Evolutionary conservation across 768 basidiomycete genomes (phyloP).

Genomic region (Imleria badia): DNA sequence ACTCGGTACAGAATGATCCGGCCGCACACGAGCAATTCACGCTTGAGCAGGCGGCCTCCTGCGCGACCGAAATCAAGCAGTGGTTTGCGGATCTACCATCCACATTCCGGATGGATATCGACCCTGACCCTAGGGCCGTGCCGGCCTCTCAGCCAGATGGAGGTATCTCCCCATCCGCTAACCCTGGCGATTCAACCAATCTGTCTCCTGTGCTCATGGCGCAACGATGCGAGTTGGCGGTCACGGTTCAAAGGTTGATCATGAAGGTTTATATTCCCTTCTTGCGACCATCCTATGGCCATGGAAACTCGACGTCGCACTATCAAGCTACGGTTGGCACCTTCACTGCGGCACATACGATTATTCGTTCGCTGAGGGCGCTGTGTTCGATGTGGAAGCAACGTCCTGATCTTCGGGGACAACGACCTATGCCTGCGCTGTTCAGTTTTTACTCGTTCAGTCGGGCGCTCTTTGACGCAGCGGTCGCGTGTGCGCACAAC

Average conservation of each 20-base stretch:
- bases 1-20: conserved; percentile 34
- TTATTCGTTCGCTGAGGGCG: conserved; percentile 52
- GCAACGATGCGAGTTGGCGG: conserved; percentile 59
- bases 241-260: conserved; percentile 59
- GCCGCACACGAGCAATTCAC: conserved; percentile 38
- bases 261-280: conserved; percentile 71
- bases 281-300: conserved; percentile 39
- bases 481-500: conserved; percentile 62
- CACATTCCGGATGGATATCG: conserved; percentile 44
- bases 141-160: conserved; percentile 13
- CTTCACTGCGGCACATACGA: conserved; percentile 63
- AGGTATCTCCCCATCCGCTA: conserved; percentile 2
- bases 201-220: conserved; percentile 41
- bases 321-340: conserved; percentile 57
- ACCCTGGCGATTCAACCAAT: conserved; percentile 13
- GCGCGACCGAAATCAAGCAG: conserved; percentile 55
- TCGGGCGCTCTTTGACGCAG: conserved; percentile 64
- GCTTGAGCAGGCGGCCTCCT: conserved; percentile 58
- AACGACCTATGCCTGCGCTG: conserved; percentile 41
- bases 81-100: conserved; percentile 56
- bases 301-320: conserved; percentile 32
- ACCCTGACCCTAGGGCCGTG: conserved; percentile 28
- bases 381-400: conserved; percentile 43
- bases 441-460: conserved; percentile 61
- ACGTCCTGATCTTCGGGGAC: conserved; percentile 31